A percentile compares a stretch with the other conserved stretches of the same genome.
These are phyloP conservation scores for Hypoxylon subgilvum DNA, from an alignment of 495 filamentous ascomycete genomes.

Conservation along the genomic window DNA sequence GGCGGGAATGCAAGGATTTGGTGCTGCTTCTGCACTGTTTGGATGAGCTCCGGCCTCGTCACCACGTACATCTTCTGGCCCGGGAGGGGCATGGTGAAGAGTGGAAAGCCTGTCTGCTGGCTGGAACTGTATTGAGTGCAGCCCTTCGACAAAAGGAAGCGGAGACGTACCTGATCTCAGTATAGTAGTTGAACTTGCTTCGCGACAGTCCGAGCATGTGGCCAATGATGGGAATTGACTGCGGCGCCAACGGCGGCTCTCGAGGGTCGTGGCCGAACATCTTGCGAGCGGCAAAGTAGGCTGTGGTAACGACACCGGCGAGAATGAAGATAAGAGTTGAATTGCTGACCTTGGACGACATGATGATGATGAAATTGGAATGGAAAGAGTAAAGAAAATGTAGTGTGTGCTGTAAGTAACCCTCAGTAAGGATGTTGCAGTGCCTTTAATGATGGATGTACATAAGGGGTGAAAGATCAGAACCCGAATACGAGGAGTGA, in stretches of 20 bases:
- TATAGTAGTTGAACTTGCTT: slow-evolving; percentile 33
- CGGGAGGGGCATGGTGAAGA: slow-evolving; percentile 46
- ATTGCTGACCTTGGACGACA: no score
- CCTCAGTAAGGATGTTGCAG: no score
- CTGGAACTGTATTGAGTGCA: slow-evolving; percentile 8
- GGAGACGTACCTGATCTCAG: slow-evolving; percentile 19
- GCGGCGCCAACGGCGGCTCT: slow-evolving; percentile 40
- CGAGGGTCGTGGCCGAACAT: slow-evolving; percentile 34
- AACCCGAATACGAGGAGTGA: no score
- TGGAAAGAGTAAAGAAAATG: no score
- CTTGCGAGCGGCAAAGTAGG: slow-evolving; percentile 24
- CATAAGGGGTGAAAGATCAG: no score
- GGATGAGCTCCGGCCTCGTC: slow-evolving; percentile 44
- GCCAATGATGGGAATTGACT: slow-evolving; percentile 39
- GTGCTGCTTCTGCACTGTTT: slow-evolving; percentile 43
- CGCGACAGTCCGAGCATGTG: slow-evolving; percentile 41
- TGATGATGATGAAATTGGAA: no score
- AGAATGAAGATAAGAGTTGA: not conserved
- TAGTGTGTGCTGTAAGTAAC: no score
- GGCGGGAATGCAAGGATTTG: slow-evolving; percentile 47
- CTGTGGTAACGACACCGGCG: slow-evolving; percentile 7
- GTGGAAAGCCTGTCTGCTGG: slow-evolving; percentile 27
- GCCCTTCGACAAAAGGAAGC: not conserved
- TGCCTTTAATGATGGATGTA: no score
- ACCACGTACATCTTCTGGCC: slow-evolving; percentile 49